Conservation (phyloP, 495 filamentous ascomycete genomes). For the Penicillium samsonianum region DNA sequence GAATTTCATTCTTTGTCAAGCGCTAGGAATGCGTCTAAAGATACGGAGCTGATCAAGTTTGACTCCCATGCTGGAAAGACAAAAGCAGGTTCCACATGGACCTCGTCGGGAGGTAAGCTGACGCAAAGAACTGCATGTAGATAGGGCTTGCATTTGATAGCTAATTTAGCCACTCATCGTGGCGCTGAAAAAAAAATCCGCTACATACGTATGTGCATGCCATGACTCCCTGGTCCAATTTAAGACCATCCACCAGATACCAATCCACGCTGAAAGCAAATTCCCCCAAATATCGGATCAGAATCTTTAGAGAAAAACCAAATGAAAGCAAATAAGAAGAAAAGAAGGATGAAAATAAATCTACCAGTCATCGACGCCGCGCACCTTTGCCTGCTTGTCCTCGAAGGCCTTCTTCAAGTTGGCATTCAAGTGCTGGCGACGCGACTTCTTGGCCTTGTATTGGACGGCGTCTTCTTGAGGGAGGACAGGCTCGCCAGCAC, state of each 20-base stretch:
- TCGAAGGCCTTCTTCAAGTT: conserved; percentile 44
- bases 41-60: neutral
- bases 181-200: neutral
- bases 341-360: neutral
- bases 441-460: conserved; percentile 58
- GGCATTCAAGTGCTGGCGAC: conserved; percentile 54
- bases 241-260: conserved; percentile 4
- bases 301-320: conserved; percentile 5
- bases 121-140: neutral
- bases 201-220: conserved; percentile 10
- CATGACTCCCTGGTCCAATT: conserved; percentile 3
- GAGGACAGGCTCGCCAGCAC: conserved; percentile 31
- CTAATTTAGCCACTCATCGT: conserved; percentile 3
- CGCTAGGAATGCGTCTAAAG: neutral
- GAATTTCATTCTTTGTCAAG: neutral
- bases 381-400: conserved; percentile 39
- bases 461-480: conserved; percentile 56
- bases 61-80: too few relatives aligned
- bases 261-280: conserved; percentile 9
- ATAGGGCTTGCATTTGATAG: conserved; percentile 8
- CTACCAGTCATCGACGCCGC: conserved; percentile 37
- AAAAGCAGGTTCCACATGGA: too few relatives aligned
- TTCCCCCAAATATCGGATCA: conserved; percentile 7
- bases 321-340: conserved; percentile 8
- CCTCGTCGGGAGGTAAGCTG: neutral